These are phyloP conservation scores for Emericellopsis cladophorae DNA, from an alignment of 2,329 filamentous ascomycete genomes.

Conservation along the genomic window DNA sequence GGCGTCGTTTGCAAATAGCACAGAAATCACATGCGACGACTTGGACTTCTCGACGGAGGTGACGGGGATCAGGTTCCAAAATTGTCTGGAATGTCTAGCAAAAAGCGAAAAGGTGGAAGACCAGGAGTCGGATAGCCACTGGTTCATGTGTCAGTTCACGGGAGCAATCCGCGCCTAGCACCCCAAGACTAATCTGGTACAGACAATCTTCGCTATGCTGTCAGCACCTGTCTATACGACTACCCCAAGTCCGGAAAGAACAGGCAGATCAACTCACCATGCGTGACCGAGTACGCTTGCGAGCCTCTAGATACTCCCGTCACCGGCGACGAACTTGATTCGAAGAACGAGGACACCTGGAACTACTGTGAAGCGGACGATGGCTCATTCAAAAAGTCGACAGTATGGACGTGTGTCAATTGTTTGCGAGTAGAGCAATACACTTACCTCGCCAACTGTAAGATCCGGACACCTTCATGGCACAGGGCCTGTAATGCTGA, in stretches of 20 bases:
- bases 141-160: slow-evolving; percentile 38
- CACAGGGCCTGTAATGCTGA: slow-evolving; percentile 5
- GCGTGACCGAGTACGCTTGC: slow-evolving; percentile 28
- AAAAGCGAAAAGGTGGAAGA: slow-evolving; percentile 26
- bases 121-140: slow-evolving; percentile 26
- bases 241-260: slow-evolving; percentile 14
- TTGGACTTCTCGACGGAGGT: slow-evolving; percentile 21
- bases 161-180: too few species aligned
- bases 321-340: slow-evolving; percentile 15
- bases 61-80: slow-evolving; percentile 30
- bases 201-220: slow-evolving; percentile 37
- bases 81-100: slow-evolving; percentile 32
- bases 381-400: slow-evolving; percentile 15
- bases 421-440: slow-evolving; percentile 29
- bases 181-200: too few species aligned
- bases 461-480: slow-evolving; percentile 8
- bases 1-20: slow-evolving; percentile 25
- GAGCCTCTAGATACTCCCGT: slow-evolving; percentile 23
- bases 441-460: slow-evolving; percentile 35
- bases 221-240: slow-evolving; percentile 32
- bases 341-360: slow-evolving; percentile 13
- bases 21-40: slow-evolving; percentile 34
- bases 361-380: slow-evolving; percentile 28
- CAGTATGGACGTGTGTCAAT: slow-evolving; percentile 22
- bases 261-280: slow-evolving; percentile 21